Conservation (phyloP, 2,329 filamentous ascomycete species). For the Scytalidium lignicola region DNA sequence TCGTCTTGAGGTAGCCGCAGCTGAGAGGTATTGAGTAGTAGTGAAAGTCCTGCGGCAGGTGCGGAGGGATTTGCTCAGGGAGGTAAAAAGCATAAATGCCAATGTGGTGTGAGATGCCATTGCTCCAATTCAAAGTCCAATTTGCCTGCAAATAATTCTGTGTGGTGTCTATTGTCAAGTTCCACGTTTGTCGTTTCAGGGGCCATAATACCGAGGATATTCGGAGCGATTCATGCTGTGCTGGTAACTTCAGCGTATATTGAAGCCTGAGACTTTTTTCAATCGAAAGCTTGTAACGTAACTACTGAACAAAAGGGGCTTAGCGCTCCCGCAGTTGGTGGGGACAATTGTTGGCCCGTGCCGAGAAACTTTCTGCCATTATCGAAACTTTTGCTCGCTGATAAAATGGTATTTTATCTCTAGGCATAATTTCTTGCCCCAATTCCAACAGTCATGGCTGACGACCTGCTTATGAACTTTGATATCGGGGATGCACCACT, state of each 20-base stretch:
- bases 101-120: neutral
- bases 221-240: conserved; percentile 22
- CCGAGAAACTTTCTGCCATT: conserved; percentile 10
- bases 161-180: neutral
- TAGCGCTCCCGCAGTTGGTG: conserved; percentile 17
- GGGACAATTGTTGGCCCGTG: conserved; percentile 12
- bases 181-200: conserved; percentile 14
- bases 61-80: neutral
- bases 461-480: conserved; percentile 94
- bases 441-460: conserved; percentile 59
- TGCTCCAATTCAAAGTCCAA: neutral
- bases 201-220: conserved; percentile 17
- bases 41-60: neutral
- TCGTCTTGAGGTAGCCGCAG: neutral
- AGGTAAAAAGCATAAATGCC: neutral
- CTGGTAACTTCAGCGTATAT: conserved; percentile 25
- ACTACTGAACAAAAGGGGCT: conserved; percentile 1
- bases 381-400: conserved; percentile 14
- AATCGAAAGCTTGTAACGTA: neutral
- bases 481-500: conserved; percentile 65
- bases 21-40: neutral
- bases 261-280: conserved; percentile 19
- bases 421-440: neutral
- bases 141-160: neutral
- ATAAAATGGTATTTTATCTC: neutral